Conservation (phyloP, 805 yeast species). For the Yamadazyma ubonensis region DNA sequence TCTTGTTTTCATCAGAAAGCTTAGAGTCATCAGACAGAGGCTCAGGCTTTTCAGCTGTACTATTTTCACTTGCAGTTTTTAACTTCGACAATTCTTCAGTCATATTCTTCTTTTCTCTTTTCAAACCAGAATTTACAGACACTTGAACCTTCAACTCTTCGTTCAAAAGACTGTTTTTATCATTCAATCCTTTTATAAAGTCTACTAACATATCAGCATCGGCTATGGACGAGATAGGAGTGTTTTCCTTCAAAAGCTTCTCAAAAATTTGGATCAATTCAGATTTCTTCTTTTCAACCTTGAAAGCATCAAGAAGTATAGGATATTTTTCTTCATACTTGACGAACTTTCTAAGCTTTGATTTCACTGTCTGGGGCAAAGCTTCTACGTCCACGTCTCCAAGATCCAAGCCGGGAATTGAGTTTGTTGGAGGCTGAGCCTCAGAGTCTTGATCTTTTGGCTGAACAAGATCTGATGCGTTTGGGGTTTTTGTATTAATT, state of each 20-base stretch:
- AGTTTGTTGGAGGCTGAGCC: not conserved
- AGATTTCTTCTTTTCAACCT: slow-evolving; percentile 67
- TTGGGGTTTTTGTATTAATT: slow-evolving; percentile 48
- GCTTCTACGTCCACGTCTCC: slow-evolving; percentile 33
- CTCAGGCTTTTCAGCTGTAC: not conserved
- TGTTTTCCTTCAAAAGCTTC: slow-evolving; percentile 66
- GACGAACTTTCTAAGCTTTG: slow-evolving; percentile 68
- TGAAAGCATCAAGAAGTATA: slow-evolving; percentile 76
- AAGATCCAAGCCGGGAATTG: slow-evolving; percentile 9
- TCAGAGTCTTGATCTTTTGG: slow-evolving; percentile 38
- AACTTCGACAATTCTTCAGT: slow-evolving; percentile 11
- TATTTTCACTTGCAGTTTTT: slow-evolving; percentile 7
- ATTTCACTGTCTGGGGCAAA: slow-evolving; percentile 55
- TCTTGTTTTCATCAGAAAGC: not conserved
- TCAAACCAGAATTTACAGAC: slow-evolving; percentile 26
- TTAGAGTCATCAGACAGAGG: not conserved
- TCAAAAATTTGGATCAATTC: slow-evolving; percentile 65
- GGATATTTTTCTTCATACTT: slow-evolving; percentile 94
- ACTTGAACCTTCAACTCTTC: slow-evolving; percentile 59
- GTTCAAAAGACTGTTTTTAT: slow-evolving; percentile 59
- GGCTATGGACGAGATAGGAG: slow-evolving; percentile 74
- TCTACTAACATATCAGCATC: slow-evolving; percentile 72
- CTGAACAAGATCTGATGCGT: slow-evolving; percentile 42
- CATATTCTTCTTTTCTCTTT: slow-evolving; percentile 15
- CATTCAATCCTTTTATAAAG: slow-evolving; percentile 60